Base-by-base conservation (phyloP, 1,284 basidiomycete genomes). In the Mycena sp. region DNA sequence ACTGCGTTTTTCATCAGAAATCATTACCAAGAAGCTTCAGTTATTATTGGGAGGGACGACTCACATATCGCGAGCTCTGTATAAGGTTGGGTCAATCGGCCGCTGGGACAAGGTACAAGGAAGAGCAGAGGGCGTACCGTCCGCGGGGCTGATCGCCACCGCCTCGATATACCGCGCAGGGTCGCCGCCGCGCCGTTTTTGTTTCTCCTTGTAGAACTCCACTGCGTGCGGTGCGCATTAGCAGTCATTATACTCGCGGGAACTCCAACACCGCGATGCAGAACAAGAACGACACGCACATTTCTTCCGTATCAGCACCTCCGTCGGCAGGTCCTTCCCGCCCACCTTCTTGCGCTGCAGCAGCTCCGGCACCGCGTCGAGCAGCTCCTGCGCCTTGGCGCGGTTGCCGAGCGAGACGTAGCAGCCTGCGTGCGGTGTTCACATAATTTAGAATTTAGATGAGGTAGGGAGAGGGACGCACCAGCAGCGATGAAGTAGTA, bases 251-350 rank as follows among this genome's bases (percentile, higher is more conserved):
- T n/a, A n/a, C n/a, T n/a, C n/a, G n/a, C n/a, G n/a, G n/a, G n/a
- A n/a, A n/a, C n/a, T n/a, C n/a, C n/a, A n/a, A n/a, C n/a, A n/a
- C n/a, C n/a, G n/a, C n/a, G n/a, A n/a, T n/a, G n/a, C n/a, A n/a
- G n/a, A n/a, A n/a, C n/a, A 21, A 37, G 58, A 30, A 30, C n/a
- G 58, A 4, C 25, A 68, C 80, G 12, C 67, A 87, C 88, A 54
- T 73, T 89, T 91, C 78, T 90, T 92, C 78, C 87, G 86, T 67
- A 92, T 90, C 53, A 88, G 86, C 6, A 88, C 85, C 68, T 93
- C 91, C 0, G 89, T 91, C 0, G 91, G 90, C 52, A 92, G 73
- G 57, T 87, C 84, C 72, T 87, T 88, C 12, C 87, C 89, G 14
- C 82, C 82, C n/a, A 89, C 77, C 75, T 87, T 90, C 73, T 82